Evolutionary conservation across 1,139 yeast genomes (phyloP), one percentile per base, ranked within the genome.

Genomic region (Suhomyces anneliseae): DNA sequence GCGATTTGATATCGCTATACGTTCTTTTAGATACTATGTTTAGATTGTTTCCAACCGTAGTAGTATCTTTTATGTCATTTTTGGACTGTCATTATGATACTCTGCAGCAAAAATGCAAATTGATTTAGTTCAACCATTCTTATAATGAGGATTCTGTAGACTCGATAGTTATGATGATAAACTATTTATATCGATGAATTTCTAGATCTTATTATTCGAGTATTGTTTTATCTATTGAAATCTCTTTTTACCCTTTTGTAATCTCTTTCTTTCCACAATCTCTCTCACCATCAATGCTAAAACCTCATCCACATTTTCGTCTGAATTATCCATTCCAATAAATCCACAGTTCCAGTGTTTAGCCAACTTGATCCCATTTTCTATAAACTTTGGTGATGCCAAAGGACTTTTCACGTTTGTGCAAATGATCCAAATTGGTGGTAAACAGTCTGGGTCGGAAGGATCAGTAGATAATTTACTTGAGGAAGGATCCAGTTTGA

Each of bases 391-490:
- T 0, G 88, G 88, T 27, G 88, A 81, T 0, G 83, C 80, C 39
- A 83, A 65, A 9, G 70, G 76, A 58, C 79, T 83, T 34, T 75
- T 68, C 0, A 70, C 59, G 57, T 85, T 85, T 0, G 92, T 85
- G 54, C 88, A 85, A 2, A 83, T 74, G 4, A 87, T 70, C 64
- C 87, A 69, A 8, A 85, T 77, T 0, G 92, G 90, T 1, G 93
- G 95, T 11, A 83, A 82, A 9, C 80, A 66, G 41, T 68, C 69
- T 2, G 81, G 79, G 19, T 79, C 61, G 4, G 67, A 52, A 1
- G 83, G 83, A 57, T 81, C 81, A 27, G 68, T 42, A 29, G 70
- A 55, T 50, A 61, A 52, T 34, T 58, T 62, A 34, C 60, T 40
- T 38, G 53, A 40, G 8, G 32, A 42, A 40, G 53, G 55, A 38